Evolutionary conservation across 495 filamentous ascomycete genomes (phyloP), one percentile per base, ranked within the genome.

Genomic region (Massariosphaeria phaeospora): DNA sequence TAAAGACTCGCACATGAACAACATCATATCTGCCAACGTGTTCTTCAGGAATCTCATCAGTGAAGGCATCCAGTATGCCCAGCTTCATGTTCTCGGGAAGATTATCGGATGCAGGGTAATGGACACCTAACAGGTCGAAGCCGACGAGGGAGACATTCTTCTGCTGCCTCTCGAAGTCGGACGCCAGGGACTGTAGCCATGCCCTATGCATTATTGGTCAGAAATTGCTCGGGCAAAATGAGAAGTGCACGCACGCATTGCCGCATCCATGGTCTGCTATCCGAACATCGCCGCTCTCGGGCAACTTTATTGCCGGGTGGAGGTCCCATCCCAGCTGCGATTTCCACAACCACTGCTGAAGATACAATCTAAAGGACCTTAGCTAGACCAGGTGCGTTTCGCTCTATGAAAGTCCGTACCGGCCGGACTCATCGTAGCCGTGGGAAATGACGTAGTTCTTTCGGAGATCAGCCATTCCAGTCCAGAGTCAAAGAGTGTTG

Each of bases 341-440:
- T 33, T 48, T 55, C 51, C 51, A 55, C 12, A 55, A 8, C 51
- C 51, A 46, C 13, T 55, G 51, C 20, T 55, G 51, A 2, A 35
- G 24, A 39, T 47, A 21, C 13, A 55, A 24, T 24, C 51, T 55
- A 12, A 23, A 17, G 5, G 5, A 38, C 17, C 4, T 33, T 47
- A 30, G 27, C 24, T 17, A 47, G 10, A 47, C 44, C 10, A 30
- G 20, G 24, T 5, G 20, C 18, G 8, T 23, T 44, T 11, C 23
- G 25, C 12, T 30, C 8, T 39, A 33, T n/a, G 29, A 33, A 33
- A 7, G 29, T 13, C 29, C 44, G 15, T 33, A 47, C 44, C 44
- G 7, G 26, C 25, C 44, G 20, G 44, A 47, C 44, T 47, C 44
- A 31, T 30, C 44, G 27, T 31, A 47, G 5, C 44, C 44, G 17